Evolutionary conservation across 805 yeast species (phyloP).

Genomic region (Starmera amethionina): DNA sequence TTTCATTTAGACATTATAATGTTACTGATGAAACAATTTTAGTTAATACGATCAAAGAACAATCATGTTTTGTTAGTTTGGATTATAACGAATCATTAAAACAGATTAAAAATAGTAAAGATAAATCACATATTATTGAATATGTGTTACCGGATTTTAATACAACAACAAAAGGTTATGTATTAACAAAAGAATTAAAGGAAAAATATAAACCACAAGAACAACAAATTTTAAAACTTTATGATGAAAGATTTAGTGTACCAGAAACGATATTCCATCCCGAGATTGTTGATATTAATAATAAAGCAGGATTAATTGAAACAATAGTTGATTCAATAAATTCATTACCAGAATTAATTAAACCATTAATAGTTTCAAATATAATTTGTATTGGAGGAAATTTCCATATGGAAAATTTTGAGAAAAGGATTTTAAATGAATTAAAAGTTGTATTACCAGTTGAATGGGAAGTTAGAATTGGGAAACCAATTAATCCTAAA

Average conservation of each 20-base stretch:
- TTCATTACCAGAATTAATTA: slow-evolving; percentile 59
- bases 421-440: slow-evolving; percentile 48
- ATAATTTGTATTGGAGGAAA: slow-evolving; percentile 80
- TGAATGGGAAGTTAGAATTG: slow-evolving; percentile 54
- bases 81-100: slow-evolving; percentile 44
- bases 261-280: slow-evolving; percentile 90
- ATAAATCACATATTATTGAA: slow-evolving; percentile 36
- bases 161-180: slow-evolving; percentile 69
- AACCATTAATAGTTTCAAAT: slow-evolving; percentile 74
- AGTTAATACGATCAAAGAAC: slow-evolving; percentile 79
- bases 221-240: slow-evolving; percentile 55
- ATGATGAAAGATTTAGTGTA: slow-evolving; percentile 79
- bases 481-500: slow-evolving; percentile 25
- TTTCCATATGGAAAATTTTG: slow-evolving; percentile 58
- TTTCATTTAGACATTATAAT: slow-evolving; percentile 87
- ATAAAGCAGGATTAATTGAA: slow-evolving; percentile 68
- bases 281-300: slow-evolving; percentile 60
- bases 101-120: slow-evolving; percentile 20
- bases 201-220: slow-evolving; percentile 30
- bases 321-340: slow-evolving; percentile 59
- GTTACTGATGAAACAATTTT: slow-evolving; percentile 84
- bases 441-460: slow-evolving; percentile 60
- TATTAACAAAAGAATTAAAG: slow-evolving; percentile 27
- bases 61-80: slow-evolving; percentile 56
- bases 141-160: slow-evolving; percentile 86